A percentile compares a stretch with the other conserved stretches of the same genome.
These are phyloP conservation scores for Alnus glutinosa DNA, from an alignment of 306 rosid genomes.

Conservation along the genomic window DNA sequence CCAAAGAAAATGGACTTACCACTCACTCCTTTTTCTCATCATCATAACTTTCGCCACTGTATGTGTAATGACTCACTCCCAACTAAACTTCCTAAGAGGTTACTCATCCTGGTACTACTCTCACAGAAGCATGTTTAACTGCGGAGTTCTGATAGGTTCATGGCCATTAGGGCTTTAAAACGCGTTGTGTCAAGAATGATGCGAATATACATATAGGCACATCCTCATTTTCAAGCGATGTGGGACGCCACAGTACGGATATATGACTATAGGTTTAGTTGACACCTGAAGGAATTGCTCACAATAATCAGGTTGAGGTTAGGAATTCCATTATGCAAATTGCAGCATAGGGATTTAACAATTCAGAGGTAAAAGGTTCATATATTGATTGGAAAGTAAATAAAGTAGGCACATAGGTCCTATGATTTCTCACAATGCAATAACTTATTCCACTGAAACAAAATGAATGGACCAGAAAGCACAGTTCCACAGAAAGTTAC, in stretches of 20 bases:
- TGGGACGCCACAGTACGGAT: conserved; percentile 27
- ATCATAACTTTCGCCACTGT: conserved; percentile 60
- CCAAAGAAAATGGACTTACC: conserved; percentile 35
- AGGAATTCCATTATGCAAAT: conserved; percentile 8
- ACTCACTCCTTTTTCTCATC: conserved; percentile 44
- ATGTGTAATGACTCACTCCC: conserved; percentile 2
- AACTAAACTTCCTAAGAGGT: too few species aligned
- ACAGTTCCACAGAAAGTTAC: background rate
- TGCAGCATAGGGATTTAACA: conserved; percentile 8
- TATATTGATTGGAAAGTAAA: conserved; percentile 2
- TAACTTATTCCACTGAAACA: background rate
- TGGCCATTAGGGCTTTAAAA: too few species aligned
- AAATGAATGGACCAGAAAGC: background rate
- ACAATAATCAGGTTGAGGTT: conserved; percentile 11
- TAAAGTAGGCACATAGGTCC: background rate
- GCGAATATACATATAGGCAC: too few species aligned
- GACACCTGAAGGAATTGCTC: conserved; percentile 41
- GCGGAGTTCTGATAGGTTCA: too few species aligned
- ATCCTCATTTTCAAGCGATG: too few species aligned
- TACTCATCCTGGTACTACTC: too few species aligned
- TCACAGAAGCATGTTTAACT: too few species aligned
- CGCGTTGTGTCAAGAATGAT: too few species aligned
- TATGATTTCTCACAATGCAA: background rate
- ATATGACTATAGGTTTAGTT: conserved; percentile 48
- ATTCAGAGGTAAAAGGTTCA: conserved; percentile 16